A percentile compares a stretch with the other conserved stretches of the same genome.
phyloP scores from a whole-genome alignment of 2,329 filamentous ascomycete species.

The Fusarium multiceps region DNA sequence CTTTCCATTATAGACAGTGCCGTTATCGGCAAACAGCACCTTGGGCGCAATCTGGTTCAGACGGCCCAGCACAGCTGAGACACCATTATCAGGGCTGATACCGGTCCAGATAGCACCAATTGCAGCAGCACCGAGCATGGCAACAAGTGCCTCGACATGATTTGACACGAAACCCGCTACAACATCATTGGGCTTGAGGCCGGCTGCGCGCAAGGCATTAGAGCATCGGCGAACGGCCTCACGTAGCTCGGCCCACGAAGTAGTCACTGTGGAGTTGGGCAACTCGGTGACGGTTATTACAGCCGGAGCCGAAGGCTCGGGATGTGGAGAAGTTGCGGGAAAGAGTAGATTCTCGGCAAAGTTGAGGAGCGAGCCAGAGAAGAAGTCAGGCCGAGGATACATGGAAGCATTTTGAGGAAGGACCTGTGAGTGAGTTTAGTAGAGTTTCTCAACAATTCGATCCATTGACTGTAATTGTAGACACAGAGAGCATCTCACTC shows the following conservation, averaged over 20 bases:
- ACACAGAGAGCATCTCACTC: conserved; percentile 12
- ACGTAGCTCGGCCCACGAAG: conserved; percentile 82
- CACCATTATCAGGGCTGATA: conserved; percentile 91
- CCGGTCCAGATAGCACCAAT: conserved; percentile 93
- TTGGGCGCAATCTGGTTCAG: conserved; percentile 86
- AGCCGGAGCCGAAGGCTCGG: conserved; percentile 70
- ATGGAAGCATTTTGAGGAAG: conserved; percentile 75
- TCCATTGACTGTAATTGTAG: neutral
- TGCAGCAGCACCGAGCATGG: conserved; percentile 85
- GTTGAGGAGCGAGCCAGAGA: conserved; percentile 81
- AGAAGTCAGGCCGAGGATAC: conserved; percentile 90
- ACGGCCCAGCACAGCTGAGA: conserved; percentile 89
- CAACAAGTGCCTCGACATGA: conserved; percentile 85
- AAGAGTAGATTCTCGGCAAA: conserved; percentile 96
- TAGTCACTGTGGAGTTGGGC: conserved; percentile 65
- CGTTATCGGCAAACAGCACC: conserved; percentile 88
- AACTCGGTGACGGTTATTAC: conserved; percentile 85
- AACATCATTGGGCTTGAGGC: conserved; percentile 67
- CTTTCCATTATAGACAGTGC: conserved; percentile 90
- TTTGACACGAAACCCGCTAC: conserved; percentile 87
- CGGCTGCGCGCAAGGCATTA: conserved; percentile 73
- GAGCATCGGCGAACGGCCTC: conserved; percentile 81
- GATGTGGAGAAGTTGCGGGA: conserved; percentile 61
- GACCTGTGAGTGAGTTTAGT: conserved; percentile 62
- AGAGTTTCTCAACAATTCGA: neutral